Base-by-base conservation (phyloP, 768 basidiomycete species). In the Psilocybe sp. region DNA sequence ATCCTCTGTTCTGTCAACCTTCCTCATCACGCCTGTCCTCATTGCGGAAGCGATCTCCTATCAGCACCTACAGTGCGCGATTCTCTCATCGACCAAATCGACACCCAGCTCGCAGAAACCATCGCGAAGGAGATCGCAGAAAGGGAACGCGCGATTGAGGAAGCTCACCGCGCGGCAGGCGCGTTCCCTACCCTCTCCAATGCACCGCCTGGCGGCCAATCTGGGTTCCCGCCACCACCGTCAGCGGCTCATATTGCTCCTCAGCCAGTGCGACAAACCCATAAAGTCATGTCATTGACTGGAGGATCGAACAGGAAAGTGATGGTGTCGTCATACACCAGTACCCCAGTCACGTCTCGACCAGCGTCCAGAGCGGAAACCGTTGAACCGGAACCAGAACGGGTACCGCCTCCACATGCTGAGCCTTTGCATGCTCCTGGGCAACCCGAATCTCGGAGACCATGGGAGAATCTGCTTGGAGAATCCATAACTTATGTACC, bases 231-330 rank as follows among this genome's bases (percentile, higher is more conserved):
- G 5, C 41, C 18, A 40, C 16, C n/a, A n/a, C n/a, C n/a, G n/a
- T n/a, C 58, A 11, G 41, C 55, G 32, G 19, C 19, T 19, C n/a
- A 44, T 41, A 55, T 33, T 44, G 55, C 36, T 52, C 64, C 72
- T 1, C 57, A 57, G 10, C 62, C 71, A 13, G 34, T 48, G 1
- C 53, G 57, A 16, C 68, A 75, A 42, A 72, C 76, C 1, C 81
- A 80, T 52, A 84, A 79, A 60, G 80, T 86, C 9, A 55, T 87
- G 18, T 85, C 86, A 8, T 57, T 88, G 33, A 77, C 77, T 12
- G 57, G 52, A 19, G 12, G 46, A 13, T 51, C 49, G 10, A 74
- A 75, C 50, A 78, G 74, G 20, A 78, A 77, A 41, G 76, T 69
- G 49, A 74, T 82, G 16, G 69, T 87, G 5, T 74, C 81, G 2